phyloP scores from a whole-genome alignment of 129 eudicot species.

The Centella asiatica region DNA sequence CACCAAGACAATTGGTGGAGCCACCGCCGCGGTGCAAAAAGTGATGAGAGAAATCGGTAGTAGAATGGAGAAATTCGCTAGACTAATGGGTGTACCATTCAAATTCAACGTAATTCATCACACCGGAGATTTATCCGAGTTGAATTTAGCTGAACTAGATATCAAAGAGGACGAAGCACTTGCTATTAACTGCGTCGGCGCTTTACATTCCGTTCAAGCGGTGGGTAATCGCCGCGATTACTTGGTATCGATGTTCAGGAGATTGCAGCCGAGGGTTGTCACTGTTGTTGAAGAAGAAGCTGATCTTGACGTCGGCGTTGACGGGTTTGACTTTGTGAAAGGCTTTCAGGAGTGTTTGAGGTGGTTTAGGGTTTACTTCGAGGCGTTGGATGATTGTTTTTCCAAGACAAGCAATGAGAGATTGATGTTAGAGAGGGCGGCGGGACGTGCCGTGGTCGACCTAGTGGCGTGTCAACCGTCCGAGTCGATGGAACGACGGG shows the following conservation, averaged over 20 bases:
- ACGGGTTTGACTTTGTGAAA: constrained; percentile 58
- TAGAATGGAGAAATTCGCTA: constrained; percentile 83
- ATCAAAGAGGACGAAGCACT: constrained; percentile 67
- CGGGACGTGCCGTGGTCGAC: constrained; percentile 79
- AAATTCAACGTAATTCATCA: constrained; percentile 61
- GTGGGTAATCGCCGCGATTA: constrained; percentile 36
- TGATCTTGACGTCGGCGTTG: constrained; percentile 50
- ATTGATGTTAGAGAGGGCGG: constrained; percentile 79
- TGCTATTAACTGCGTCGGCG: constrained; percentile 61
- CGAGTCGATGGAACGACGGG: constrained; percentile 73
- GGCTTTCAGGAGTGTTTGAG: constrained; percentile 80
- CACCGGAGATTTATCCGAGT: constrained; percentile 53
- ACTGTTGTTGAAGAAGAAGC: constrained; percentile 90
- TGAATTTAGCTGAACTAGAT: constrained; percentile 38
- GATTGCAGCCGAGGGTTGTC: constrained; percentile 54
- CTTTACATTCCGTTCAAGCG: constrained; percentile 38
- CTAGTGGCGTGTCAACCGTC: constrained; percentile 63
- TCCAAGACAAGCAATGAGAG: constrained; percentile 75
- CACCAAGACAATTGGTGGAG: constrained; percentile 8
- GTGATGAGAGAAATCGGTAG: constrained; percentile 82
- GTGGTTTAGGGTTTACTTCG: constrained; percentile 92
- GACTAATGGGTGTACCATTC: constrained; percentile 93
- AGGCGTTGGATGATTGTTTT: constrained; percentile 69
- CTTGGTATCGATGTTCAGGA: constrained; percentile 39
- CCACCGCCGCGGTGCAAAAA: constrained; percentile 37